These are phyloP conservation scores for Golubevia sp. DNA, from an alignment of 1,284 basidiomycete genomes.

Conservation along the genomic window DNA sequence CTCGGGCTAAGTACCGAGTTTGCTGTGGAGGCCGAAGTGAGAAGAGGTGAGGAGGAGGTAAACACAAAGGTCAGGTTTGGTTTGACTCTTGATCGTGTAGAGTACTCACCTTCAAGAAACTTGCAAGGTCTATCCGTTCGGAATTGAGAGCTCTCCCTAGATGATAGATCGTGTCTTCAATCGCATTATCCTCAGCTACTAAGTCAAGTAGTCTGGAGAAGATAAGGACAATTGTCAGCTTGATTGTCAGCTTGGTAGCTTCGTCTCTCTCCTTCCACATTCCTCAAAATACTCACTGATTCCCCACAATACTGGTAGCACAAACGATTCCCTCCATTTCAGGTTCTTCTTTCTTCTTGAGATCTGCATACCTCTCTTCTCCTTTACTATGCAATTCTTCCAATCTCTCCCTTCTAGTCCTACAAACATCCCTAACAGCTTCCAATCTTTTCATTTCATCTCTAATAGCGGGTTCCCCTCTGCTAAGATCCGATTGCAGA, in stretches of 20 bases:
- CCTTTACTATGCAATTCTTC: constrained; percentile 70
- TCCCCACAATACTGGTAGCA: constrained; percentile 51
- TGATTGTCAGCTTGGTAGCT: background rate
- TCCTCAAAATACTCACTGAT: constrained; percentile 22
- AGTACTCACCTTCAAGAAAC: constrained; percentile 37
- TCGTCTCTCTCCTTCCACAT: constrained; percentile 74
- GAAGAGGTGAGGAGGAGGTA: background rate
- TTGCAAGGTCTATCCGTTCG: constrained; percentile 65
- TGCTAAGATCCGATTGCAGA: constrained; percentile 79
- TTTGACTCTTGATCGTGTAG: too few relatives aligned
- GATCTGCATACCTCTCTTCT: constrained; percentile 72
- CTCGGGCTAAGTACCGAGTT: constrained; percentile 47
- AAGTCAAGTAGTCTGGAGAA: constrained; percentile 81
- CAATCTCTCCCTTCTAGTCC: constrained; percentile 73
- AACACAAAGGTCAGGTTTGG: background rate
- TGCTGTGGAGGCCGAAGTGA: constrained; percentile 17
- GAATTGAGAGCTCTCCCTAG: constrained; percentile 89
- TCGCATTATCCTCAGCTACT: constrained; percentile 96
- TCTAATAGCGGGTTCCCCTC: constrained; percentile 85
- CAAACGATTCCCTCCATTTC: constrained; percentile 40
- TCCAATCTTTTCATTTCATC: constrained; percentile 95
- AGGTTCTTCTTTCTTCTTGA: constrained; percentile 23
- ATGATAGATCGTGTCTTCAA: constrained; percentile 97
- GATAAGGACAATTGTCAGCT: background rate
- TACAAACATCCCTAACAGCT: constrained; percentile 91